Evolutionary conservation across 345 rosid genomes (phyloP), one percentile per base, ranked within the genome.

Genomic region (Dipteronia dyeriana): DNA sequence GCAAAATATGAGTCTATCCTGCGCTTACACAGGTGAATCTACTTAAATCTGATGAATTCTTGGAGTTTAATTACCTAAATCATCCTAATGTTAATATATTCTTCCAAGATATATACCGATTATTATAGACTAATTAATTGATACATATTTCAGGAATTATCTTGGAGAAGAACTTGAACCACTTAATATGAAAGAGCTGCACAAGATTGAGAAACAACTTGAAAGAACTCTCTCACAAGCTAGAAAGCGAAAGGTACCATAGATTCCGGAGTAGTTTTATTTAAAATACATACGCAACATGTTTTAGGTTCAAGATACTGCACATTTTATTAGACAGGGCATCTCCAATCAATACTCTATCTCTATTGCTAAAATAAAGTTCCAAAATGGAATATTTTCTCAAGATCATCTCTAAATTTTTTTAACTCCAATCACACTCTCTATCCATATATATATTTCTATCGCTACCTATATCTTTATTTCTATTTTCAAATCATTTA

Each of bases 171-270:
- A 84, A 62, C 86, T 86, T 53, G 86, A 56, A 67, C 22, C 26
- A 8, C 85, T 87, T 31, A 71, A 26, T 7, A 13, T 75, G 8
- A 84, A 87, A 67, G 84, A 87, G 68, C 73, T 87, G 65, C 72
- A 84, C n/a, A 84, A 84, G 78, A 72, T 79, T 61, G 87, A 87
- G 83, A 87, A 83, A 70, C 80, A 75, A 70, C 81, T 84, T 19
- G 90, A 82, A 45, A 77, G 67, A 71, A 76, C 87, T 60, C 86
- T 87, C 43, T 79, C 79, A 3, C 74, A 75, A 25, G 76, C 82
- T 12, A 81, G 86, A 75, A 74, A 85, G 73, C 77, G 71, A 72
- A 83, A 87, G 86, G 90, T 85, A 80, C 20, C 25, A 3, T 4
- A n/a, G 47, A 51, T 14, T 3, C 0, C 3, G 6, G 19, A 51